Evolutionary conservation across 2,329 filamentous ascomycete species (phyloP), one percentile per base, ranked within the genome.

Genomic region (Ascochyta koolunga): DNA sequence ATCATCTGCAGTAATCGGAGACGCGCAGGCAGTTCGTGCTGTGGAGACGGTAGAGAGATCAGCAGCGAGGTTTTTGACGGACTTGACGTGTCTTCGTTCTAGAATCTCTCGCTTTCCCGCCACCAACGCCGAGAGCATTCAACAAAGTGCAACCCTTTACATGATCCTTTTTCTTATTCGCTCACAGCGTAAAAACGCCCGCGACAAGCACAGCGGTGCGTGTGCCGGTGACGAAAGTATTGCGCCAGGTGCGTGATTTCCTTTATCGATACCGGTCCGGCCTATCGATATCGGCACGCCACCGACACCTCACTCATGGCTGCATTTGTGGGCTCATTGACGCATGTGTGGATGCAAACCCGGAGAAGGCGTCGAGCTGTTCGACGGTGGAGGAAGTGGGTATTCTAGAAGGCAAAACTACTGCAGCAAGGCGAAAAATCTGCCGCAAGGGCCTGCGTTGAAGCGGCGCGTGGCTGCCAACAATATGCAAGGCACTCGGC

Each of bases 351-450:
- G 51, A 19, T 46, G 45, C 45, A 50, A 54, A 46, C 50, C 40
- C 50, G 51, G 51, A 41, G 51, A 50, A 49, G 24, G 45, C 51
- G 40, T 54, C 42, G 40, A 31, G 29, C 31, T 31, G 36, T 45
- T 46, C 35, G 19, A 36, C 18, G 9, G 22, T 35, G 43, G 32
- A 35, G 40, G 40, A 41, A 41, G 40, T 50, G 40, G 45, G 21
- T 31, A 45, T 46, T 54, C 51, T 50, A 54, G 51, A 54, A 50
- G 35, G 31, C 24, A 18, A 25, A 18, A 40, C 45, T 54, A 54
- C 51, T 54, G 51, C 51, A 54, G 40, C 36, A 54, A 36, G 45
- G 45, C 45, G 45, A 54, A 54, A 54, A 54, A 36, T 54, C 45
- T 54, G 51, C 33, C 35, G 41, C 36, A 42, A 44, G 22, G 29